phyloP scores from a whole-genome alignment of 345 rosid species.

The Citrus unshiu region DNA sequence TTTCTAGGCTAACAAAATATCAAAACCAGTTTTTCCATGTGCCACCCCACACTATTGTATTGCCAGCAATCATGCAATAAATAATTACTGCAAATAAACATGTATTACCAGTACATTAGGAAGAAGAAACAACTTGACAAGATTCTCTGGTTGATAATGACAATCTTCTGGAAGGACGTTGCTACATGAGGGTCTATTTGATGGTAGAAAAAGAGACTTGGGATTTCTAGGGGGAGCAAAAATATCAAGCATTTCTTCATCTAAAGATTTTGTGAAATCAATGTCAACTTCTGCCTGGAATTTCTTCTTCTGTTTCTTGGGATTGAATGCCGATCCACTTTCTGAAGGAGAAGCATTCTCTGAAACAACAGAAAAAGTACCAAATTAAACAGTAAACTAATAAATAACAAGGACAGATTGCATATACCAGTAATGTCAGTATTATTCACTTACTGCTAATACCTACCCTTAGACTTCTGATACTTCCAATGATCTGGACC shows the following conservation, averaged over 20 bases:
- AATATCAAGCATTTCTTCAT: slow-evolving; percentile 55
- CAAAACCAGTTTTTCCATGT: not conserved
- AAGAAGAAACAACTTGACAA: slow-evolving; percentile 81
- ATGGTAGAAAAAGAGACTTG: slow-evolving; percentile 67
- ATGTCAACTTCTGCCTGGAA: slow-evolving; percentile 53
- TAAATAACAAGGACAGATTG: not conserved
- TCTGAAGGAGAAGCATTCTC: not conserved
- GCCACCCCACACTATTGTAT: not conserved
- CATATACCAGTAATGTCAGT: not conserved
- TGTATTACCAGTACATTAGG: slow-evolving; percentile 73
- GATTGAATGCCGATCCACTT: not conserved
- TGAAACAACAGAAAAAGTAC: not conserved
- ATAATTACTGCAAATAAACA: slow-evolving; percentile 20
- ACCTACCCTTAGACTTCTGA: slow-evolving; percentile 27
- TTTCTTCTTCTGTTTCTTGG: slow-evolving; percentile 11
- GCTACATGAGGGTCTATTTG: slow-evolving; percentile 53
- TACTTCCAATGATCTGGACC: slow-evolving; percentile 50
- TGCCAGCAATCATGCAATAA: not conserved
- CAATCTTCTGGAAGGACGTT: slow-evolving; percentile 89
- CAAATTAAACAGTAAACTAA: not conserved
- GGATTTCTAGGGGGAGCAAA: slow-evolving; percentile 84
- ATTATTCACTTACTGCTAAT: not conserved
- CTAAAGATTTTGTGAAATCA: slow-evolving; percentile 74
- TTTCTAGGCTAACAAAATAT: not conserved
- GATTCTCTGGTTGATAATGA: slow-evolving; percentile 91